phyloP scores from a whole-genome alignment of 2,329 filamentous ascomycete genomes.

The Rhinocladiella similis region DNA sequence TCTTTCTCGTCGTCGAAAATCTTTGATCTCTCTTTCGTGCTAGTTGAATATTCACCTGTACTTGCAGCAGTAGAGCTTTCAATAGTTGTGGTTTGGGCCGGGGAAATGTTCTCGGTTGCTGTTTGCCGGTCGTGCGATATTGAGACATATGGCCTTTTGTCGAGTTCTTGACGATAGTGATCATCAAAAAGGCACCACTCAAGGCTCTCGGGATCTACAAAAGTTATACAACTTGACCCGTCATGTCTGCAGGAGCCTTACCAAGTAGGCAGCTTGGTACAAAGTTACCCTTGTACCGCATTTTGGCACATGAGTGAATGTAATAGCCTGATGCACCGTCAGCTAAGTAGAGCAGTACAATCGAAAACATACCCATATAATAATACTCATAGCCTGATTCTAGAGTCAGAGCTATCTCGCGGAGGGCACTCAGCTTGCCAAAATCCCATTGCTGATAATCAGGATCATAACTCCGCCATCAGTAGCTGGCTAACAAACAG shows the following conservation, averaged over 20 bases:
- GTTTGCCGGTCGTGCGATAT: slow-evolving; percentile 39
- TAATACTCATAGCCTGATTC: slow-evolving; percentile 61
- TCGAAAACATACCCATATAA: slow-evolving; percentile 57
- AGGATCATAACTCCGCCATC: slow-evolving; percentile 53
- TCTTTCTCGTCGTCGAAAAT: slow-evolving; percentile 28
- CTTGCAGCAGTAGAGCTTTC: slow-evolving; percentile 4
- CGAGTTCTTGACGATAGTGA: slow-evolving; percentile 42
- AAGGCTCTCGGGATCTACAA: slow-evolving; percentile 47
- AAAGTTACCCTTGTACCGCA: slow-evolving; percentile 52
- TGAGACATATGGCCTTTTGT: slow-evolving; percentile 46
- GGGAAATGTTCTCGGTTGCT: neutral
- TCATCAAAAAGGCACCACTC: slow-evolving; percentile 47
- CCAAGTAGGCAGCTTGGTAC: slow-evolving; percentile 51
- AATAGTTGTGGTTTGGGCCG: neutral
- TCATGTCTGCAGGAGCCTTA: slow-evolving; percentile 29
- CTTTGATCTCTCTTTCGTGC: slow-evolving; percentile 19
- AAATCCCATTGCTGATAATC: slow-evolving; percentile 62
- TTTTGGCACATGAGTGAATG: slow-evolving; percentile 58
- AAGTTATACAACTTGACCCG: neutral
- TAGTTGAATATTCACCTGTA: slow-evolving; percentile 19
- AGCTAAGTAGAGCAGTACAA: neutral
- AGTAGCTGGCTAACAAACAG: neutral
- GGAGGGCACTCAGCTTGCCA: slow-evolving; percentile 62
- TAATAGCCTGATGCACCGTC: slow-evolving; percentile 52
- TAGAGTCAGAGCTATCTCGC: slow-evolving; percentile 57